Conservation (phyloP, 257 asterid genomes). For the Dorcoceras hygrometricum region DNA sequence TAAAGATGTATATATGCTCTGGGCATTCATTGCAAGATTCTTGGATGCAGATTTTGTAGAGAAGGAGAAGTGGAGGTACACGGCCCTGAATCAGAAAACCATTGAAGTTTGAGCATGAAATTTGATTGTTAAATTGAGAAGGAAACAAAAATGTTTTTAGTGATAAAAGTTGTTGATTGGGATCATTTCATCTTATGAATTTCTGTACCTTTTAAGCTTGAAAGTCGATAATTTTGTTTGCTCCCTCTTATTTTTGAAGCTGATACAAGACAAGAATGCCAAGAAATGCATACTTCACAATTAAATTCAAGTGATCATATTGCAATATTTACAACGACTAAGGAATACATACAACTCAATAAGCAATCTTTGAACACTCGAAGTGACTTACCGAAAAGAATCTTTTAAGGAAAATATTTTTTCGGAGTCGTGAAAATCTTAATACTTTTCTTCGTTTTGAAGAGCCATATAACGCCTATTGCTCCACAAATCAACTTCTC, state of each 20-base stretch:
- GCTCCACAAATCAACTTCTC: background rate
- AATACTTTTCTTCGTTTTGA: background rate
- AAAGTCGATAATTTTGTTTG: background rate
- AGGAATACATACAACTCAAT: background rate
- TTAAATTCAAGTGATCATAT: background rate
- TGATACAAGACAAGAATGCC: background rate
- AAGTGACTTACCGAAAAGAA: background rate
- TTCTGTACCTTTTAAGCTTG: background rate
- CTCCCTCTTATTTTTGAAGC: background rate
- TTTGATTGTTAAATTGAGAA: background rate
- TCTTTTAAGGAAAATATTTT: background rate
- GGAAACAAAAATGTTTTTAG: background rate
- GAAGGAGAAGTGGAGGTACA: slow-evolving; percentile 94
- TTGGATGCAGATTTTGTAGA: slow-evolving; percentile 92
- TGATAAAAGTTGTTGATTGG: background rate
- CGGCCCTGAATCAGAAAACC: slow-evolving; percentile 73
- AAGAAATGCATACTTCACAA: background rate
- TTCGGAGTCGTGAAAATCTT: background rate
- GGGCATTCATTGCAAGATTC: slow-evolving; percentile 83
- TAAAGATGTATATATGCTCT: slow-evolving; percentile 71
- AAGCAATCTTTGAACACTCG: background rate
- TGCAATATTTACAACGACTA: background rate
- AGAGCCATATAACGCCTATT: background rate
- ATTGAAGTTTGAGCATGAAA: slow-evolving; percentile 48
- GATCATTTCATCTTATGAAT: background rate